phyloP scores from a whole-genome alignment of 192 early-diverging fungal species.

The Coemansia sp. region DNA sequence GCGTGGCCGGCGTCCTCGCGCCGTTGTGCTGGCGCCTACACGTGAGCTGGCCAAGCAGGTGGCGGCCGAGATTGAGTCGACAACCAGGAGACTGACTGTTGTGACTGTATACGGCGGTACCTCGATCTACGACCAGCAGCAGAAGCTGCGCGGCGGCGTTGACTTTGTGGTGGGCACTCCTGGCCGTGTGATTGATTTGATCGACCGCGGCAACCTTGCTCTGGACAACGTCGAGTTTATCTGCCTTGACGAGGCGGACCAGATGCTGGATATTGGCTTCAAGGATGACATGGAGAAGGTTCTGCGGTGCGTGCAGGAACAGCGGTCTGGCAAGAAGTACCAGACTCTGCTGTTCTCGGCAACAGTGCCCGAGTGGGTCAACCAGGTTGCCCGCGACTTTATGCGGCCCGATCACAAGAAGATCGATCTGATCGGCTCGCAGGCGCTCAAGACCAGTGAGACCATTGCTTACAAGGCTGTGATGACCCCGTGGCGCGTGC shows the following conservation, averaged over 20 bases:
- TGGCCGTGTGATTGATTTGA: constrained; percentile 84
- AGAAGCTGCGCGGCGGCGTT: constrained; percentile 70
- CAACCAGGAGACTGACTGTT: constrained; percentile 63
- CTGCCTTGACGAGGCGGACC: constrained; percentile 95
- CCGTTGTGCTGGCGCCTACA: constrained; percentile 85
- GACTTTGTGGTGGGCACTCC: constrained; percentile 97
- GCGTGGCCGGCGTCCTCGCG: constrained; percentile 59
- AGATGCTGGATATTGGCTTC: constrained; percentile 95
- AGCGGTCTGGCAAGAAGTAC: constrained; percentile 66
- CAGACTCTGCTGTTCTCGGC: constrained; percentile 96
- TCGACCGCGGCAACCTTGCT: constrained; percentile 69
- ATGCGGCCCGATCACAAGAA: constrained; percentile 66
- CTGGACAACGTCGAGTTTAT: constrained; percentile 68
- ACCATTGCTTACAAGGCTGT: constrained; percentile 84
- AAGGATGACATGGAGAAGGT: constrained; percentile 86
- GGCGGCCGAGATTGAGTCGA: constrained; percentile 68
- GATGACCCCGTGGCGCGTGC: constrained; percentile 84
- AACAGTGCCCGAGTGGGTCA: constrained; percentile 80
- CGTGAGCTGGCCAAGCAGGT: constrained; percentile 90
- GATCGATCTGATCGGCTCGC: constrained; percentile 84
- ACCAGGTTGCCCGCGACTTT: constrained; percentile 66
- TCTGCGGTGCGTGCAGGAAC: constrained; percentile 80
- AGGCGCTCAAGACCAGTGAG: constrained; percentile 86
- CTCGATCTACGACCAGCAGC: constrained; percentile 82
- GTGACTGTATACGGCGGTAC: constrained; percentile 88